Percentiles rank a stretch among this genome's conserved stretches.
Evolutionary conservation across 2,329 filamentous ascomycete genomes (phyloP).

Genomic region (Chaetomium strumarium): DNA sequence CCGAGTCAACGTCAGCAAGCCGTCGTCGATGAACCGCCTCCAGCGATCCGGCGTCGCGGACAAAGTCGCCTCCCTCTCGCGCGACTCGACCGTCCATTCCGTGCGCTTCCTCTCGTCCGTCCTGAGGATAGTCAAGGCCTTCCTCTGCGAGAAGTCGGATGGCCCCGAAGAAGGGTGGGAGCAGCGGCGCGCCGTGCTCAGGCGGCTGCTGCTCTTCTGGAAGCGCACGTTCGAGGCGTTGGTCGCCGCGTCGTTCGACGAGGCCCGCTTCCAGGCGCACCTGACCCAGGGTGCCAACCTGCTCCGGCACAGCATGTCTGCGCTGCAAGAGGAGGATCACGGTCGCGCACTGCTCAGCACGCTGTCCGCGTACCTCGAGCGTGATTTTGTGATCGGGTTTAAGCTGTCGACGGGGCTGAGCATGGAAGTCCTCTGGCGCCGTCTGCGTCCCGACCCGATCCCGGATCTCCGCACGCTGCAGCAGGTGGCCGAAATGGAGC

Average conservation of each 20-base stretch:
- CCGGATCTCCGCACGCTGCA: conserved; percentile 40
- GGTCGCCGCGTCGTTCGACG: conserved; percentile 46
- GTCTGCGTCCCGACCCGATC: conserved; percentile 59
- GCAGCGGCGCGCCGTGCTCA: conserved; percentile 28
- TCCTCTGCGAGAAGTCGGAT: conserved; percentile 33
- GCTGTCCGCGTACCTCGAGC: conserved; percentile 40
- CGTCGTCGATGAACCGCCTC: conserved; percentile 52
- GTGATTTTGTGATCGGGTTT: conserved; percentile 63
- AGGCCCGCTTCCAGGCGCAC: conserved; percentile 59
- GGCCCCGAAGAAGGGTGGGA: conserved; percentile 26
- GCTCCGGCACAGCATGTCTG: conserved; percentile 32
- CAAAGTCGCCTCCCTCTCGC: conserved; percentile 50
- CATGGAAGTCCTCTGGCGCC: conserved; percentile 75
- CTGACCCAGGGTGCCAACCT: conserved; percentile 45
- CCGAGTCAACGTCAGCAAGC: conserved; percentile 40
- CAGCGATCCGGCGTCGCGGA: conserved; percentile 53
- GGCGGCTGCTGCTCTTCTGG: conserved; percentile 47
- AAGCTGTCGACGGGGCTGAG: conserved; percentile 67
- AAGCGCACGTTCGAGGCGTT: conserved; percentile 47
- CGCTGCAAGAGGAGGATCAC: conserved; percentile 22
- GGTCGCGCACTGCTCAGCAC: conserved; percentile 35
- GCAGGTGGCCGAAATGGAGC: conserved; percentile 46
- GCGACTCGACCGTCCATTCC: conserved; percentile 54
- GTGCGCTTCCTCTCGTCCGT: conserved; percentile 44
- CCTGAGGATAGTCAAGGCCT: conserved; percentile 38